Percentiles rank a stretch among this genome's conserved stretches.
phyloP scores from a whole-genome alignment of 1,284 basidiomycete genomes.

The Tilletia setariae region DNA sequence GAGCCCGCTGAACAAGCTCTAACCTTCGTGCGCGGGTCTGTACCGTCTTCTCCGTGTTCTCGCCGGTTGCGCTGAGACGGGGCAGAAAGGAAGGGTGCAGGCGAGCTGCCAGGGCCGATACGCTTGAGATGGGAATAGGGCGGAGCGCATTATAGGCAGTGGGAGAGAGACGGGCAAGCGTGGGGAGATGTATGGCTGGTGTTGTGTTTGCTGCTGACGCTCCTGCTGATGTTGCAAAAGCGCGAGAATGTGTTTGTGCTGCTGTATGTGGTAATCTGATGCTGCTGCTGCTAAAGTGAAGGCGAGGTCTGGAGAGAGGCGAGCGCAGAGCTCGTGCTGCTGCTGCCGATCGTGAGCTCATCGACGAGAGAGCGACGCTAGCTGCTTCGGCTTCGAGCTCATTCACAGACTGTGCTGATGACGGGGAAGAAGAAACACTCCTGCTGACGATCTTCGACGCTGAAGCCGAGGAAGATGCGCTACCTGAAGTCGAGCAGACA shows the following conservation, averaged over 20 bases:
- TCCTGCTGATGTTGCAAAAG: conserved; percentile 20
- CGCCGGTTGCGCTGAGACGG: conserved; percentile 15
- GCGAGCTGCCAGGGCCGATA: conserved; percentile 41
- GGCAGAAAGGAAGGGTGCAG: conserved; percentile 30
- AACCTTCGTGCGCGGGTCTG: conserved; percentile 34
- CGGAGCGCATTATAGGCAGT: conserved; percentile 43
- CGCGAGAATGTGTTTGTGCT: background rate
- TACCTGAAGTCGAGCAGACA: no score
- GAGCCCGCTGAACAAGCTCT: conserved; percentile 38
- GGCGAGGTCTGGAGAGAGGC: no score
- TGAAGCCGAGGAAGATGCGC: no score
- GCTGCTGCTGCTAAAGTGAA: background rate
- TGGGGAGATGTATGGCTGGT: conserved; percentile 39
- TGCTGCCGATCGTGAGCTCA: no score
- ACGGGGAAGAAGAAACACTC: no score
- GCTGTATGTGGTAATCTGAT: background rate
- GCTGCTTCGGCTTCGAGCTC: no score
- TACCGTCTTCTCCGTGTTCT: background rate
- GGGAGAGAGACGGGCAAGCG: conserved; percentile 42
- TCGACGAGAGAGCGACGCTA: no score
- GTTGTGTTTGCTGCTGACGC: conserved; percentile 20
- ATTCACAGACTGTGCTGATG: no score
- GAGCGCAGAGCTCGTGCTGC: no score
- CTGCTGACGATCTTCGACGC: no score
- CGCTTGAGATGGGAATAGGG: conserved; percentile 35